Base-by-base conservation (phyloP, 1,284 basidiomycete species). In the Melanopsichium pennsylvanicum region DNA sequence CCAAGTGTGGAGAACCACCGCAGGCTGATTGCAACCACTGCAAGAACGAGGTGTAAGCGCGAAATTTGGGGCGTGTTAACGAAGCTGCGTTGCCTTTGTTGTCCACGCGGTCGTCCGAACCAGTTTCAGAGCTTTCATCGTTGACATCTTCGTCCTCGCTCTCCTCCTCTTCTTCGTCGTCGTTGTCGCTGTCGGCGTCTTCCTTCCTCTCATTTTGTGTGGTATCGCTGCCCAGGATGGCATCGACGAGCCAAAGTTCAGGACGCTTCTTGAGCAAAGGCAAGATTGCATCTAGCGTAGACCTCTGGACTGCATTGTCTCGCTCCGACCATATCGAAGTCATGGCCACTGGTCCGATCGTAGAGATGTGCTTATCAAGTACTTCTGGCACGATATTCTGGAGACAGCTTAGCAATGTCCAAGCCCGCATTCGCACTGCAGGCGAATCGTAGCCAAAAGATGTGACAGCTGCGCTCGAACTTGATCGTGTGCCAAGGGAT, bases 11-110 rank as follows among this genome's bases (percentile, higher is more conserved):
- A n/a, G 88, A 87, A 0, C 89, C 89, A 10, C 86, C 86, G 78
- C 91, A 93, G 8, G 88, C 90, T 1, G 87, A 81, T 63, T 87
- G 84, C 15, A 94, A 84, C 82, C 92, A 93, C 23, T 84, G 84
- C 22, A 90, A 80, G 79, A 93, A 91, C 31, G 55, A 59, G 13
- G 61, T 27, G 23, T 77, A 69, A 0, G 68, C 56, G 2, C 48
- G 67, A 1, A 72, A 59, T 21, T 44, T 51, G 4, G 44, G 31
- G 2, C 48, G 48, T 32, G n/a, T n/a, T n/a, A n/a, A n/a, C n/a
- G 43, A 23, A 34, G 21, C 40, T 7, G 40, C 13, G 0, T 33
- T 11, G 18, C 34, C 13, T 29, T 35, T 31, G 21, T 50, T 36
- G 15, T 46, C 51, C 5, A 51, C 42, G 18, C 27, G 35, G 19